phyloP scores from a whole-genome alignment of 768 basidiomycete species.

The Gloeostereum incarnatum region DNA sequence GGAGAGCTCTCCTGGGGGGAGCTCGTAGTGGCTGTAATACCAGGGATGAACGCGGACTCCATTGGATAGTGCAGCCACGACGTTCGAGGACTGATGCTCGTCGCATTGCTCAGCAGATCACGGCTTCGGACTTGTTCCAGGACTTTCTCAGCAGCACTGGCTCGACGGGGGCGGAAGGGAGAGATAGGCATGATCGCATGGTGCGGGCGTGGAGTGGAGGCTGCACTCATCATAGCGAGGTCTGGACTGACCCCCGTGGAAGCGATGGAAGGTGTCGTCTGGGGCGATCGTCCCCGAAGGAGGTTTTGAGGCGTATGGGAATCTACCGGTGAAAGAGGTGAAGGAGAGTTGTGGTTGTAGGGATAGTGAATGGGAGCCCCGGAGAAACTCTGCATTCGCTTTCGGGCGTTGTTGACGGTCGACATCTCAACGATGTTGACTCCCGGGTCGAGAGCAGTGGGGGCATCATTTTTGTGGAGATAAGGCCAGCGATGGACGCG shows the following conservation, averaged over 20 bases:
- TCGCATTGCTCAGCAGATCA: conserved; percentile 34
- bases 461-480: conserved; percentile 19
- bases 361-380: conserved; percentile 11
- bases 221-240: conserved; percentile 8
- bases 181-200: too few relatives aligned
- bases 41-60: conserved; percentile 31
- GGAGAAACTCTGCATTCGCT: conserved; percentile 28
- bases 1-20: conserved; percentile 7
- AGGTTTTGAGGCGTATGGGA: conserved; percentile 8
- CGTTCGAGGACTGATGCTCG: conserved; percentile 29
- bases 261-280: conserved; percentile 16
- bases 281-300: conserved; percentile 17
- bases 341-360: conserved; percentile 17
- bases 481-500: conserved; percentile 92
- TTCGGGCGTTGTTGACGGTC: conserved; percentile 22
- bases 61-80: conserved; percentile 36
- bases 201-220: conserved; percentile 10
- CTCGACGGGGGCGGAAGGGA: conserved; percentile 30
- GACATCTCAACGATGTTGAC: too few relatives aligned
- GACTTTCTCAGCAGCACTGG: conserved; percentile 62
- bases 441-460: too few relatives aligned
- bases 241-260: conserved; percentile 16
- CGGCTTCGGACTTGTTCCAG: conserved; percentile 55
- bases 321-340: conserved; percentile 10
- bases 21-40: conserved; percentile 8